phyloP scores from a whole-genome alignment of 257 asterid genomes.

The Solanum lignicaule region DNA sequence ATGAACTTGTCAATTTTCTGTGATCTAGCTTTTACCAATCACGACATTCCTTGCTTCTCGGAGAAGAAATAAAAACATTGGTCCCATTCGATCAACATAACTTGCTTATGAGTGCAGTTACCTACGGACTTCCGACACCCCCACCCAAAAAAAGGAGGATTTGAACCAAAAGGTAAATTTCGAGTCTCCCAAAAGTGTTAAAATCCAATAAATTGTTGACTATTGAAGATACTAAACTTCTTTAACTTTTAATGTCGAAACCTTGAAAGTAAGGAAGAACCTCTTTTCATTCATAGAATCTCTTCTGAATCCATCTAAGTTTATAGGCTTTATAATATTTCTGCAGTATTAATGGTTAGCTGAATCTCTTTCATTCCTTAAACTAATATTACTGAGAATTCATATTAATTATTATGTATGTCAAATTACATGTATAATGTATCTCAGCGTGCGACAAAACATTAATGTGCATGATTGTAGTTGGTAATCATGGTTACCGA shows the following conservation, averaged over 20 bases:
- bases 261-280: no score
- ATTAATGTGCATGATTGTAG: not conserved
- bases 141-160: not conserved
- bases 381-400: not conserved
- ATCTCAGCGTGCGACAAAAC: not conserved
- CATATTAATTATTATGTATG: not conserved
- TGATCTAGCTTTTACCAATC: not conserved
- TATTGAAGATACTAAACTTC: no score
- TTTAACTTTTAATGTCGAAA: no score
- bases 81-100: not conserved
- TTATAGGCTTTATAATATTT: not conserved
- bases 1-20: not conserved
- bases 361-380: no score
- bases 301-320: not conserved
- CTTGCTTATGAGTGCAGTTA: not conserved
- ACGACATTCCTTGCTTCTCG: not conserved
- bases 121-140: no score
- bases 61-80: not conserved
- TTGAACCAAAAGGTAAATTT: not conserved
- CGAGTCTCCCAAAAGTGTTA: not conserved
- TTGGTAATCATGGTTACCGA: not conserved
- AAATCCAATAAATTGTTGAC: no score
- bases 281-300: no score
- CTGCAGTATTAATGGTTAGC: not conserved
- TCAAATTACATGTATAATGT: not conserved